Evolutionary conservation across 345 rosid species (phyloP), one percentile per base, ranked within the genome.

Genomic region (Eucalyptus viminalis): DNA sequence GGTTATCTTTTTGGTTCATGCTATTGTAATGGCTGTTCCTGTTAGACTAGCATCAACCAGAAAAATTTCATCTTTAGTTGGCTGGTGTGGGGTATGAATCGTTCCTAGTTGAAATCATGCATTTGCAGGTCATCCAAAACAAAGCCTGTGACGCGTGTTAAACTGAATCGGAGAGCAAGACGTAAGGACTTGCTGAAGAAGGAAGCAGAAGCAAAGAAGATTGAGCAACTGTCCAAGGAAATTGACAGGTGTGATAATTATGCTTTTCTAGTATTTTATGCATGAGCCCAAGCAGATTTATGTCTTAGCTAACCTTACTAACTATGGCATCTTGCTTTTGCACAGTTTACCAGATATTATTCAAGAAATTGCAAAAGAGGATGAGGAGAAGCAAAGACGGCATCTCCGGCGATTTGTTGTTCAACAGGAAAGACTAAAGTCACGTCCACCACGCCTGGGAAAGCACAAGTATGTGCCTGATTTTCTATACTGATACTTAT

Each of bases 361-460:
- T 80, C 87, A 94, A 90, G 97, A 98, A 94, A 97, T 98, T 92
- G 94, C 95, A 9, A 93, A 91, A 91, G 99, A 98, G 87, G 98
- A 97, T 62, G 95, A 95, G 87, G 97, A 95, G 90, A 96, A 95
- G 94, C 92, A 93, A 56, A 96, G 94, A 49, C 92, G 92, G 91
- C 96, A 91, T 88, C 80, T 91, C 47, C 88, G 99, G 47, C 89
- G 92, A 51, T 88, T 92, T 54, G 94, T 95, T 24, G 96, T 96
- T 6, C 96, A 95, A 92, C 92, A 96, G 89, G 99, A 98, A 88
- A 95, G 95, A 90, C 92, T 95, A 25, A 97, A 94, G 93, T 88
- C 91, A 17, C 90, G 97, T 60, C 99, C 99, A 34, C 98, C 99
- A 25, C 97, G 99, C 44, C 91, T 98, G 93, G 99, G 98, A 90